These are phyloP conservation scores for Chalciporus chontae DNA, from an alignment of 768 basidiomycete species.

Conservation along the genomic window DNA sequence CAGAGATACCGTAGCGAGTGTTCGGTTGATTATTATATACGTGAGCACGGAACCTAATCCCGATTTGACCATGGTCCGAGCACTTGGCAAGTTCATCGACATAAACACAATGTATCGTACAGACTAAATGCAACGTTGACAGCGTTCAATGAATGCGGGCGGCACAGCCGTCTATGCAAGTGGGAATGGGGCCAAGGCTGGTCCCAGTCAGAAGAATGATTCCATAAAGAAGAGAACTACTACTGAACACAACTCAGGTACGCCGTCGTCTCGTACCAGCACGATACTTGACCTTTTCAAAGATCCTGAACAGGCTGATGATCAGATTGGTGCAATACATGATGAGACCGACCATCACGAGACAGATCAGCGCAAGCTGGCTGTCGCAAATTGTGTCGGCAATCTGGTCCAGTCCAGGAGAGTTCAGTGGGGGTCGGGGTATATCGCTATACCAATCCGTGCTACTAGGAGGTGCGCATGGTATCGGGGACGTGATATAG, in stretches of 20 bases:
- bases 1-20: neutral
- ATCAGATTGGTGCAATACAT: conserved; percentile 83
- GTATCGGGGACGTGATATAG: conserved; percentile 82
- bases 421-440: conserved; percentile 36
- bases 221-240: neutral
- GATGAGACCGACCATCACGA: conserved; percentile 73
- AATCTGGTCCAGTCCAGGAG: conserved; percentile 36
- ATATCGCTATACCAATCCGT: conserved; percentile 75
- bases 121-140: neutral
- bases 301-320: conserved; percentile 82
- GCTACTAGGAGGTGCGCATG: conserved; percentile 59
- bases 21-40: neutral
- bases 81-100: neutral
- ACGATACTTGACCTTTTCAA: conserved; percentile 84
- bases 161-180: neutral
- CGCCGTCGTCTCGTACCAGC: conserved; percentile 32
- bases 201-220: neutral
- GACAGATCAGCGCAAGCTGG: conserved; percentile 73
- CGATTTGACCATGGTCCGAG: too few relatives aligned
- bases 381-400: conserved; percentile 66
- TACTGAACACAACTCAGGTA: conserved; percentile 1
- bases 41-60: neutral
- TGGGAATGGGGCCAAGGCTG: neutral
- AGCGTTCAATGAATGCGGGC: neutral
- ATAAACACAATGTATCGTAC: neutral